Conservation (phyloP, 192 early-diverging fungal species). For the Coemansia sp. region DNA sequence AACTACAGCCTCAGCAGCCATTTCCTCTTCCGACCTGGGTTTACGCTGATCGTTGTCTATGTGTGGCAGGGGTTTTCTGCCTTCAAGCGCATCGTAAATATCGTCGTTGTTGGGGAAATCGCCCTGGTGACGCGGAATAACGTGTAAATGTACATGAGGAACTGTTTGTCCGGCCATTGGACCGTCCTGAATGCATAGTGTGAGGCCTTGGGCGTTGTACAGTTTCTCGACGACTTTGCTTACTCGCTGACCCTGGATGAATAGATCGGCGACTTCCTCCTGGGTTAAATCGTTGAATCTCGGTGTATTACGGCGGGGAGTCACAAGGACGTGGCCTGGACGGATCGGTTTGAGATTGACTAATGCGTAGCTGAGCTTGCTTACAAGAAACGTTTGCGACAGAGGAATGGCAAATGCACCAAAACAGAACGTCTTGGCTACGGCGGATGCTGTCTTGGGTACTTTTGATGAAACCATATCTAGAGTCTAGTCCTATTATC, state of each 20-base stretch:
- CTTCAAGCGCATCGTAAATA: conserved; percentile 77
- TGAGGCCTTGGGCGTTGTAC: conserved; percentile 69
- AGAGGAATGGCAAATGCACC: conserved; percentile 70
- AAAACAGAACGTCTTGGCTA: conserved; percentile 53
- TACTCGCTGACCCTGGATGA: conserved; percentile 74
- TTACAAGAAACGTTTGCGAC: conserved; percentile 75
- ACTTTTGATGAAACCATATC: not conserved
- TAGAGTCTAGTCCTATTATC: not conserved
- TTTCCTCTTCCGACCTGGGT: conserved; percentile 75
- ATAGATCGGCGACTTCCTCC: conserved; percentile 84
- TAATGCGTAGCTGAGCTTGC: conserved; percentile 70
- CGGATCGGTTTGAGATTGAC: conserved; percentile 93
- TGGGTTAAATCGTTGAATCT: conserved; percentile 75
- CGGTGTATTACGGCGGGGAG: conserved; percentile 64
- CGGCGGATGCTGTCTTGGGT: conserved; percentile 4
- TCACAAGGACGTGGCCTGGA: conserved; percentile 79
- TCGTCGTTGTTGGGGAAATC: conserved; percentile 89
- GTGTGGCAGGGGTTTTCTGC: conserved; percentile 16
- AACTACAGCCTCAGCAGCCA: conserved; percentile 58
- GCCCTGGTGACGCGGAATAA: conserved; percentile 78
- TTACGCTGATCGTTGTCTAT: conserved; percentile 72
- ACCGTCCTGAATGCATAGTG: conserved; percentile 81
- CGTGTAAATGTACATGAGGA: conserved; percentile 87
- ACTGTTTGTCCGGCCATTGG: conserved; percentile 77
- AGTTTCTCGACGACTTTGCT: conserved; percentile 72